Evolutionary conservation across 148 eudicot genomes (phyloP), one percentile per base, ranked within the genome.

Genomic region (Chenopodium suecicum): DNA sequence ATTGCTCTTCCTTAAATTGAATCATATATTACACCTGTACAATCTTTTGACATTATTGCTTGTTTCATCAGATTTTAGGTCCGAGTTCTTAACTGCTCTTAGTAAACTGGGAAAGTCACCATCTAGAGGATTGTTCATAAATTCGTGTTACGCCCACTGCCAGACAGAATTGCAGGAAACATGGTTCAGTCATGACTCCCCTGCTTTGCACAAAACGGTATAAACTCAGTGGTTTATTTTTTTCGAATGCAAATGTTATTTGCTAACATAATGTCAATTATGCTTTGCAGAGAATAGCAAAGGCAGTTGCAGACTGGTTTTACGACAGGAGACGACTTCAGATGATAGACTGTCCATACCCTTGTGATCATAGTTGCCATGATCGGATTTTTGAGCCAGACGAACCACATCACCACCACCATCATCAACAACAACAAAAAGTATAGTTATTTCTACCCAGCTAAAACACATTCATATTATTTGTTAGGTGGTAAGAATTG

Each of bases 221-320:
- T 58, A 65, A 41, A 19, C 58, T 66, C 65, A 71, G 10, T 47
- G 10, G 4, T 48, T 29, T 32, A 41, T 6, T 29, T 17, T 46
- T 23, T 17, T 16, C 12, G 0, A 52, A 7, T 5, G 1, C 13
- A 3, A 44, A 52, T 46, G 65, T 23, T 10, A 50, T 22, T 75
- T 41, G 44, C 44, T 41, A 41, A 62, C 69, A 29, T 41, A 9
- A 9, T 54, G 32, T 37, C 54, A 68, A 75, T 41, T 25, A 68
- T 76, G 32, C 46, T 25, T 9, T 84, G 84, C 95, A 97, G 99
- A 83, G 90, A 74, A 94, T 97, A 83, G 94, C 95, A 52, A 84
- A 89, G 74, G 95, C 99, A 64, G 92, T 92, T 74, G 98, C 92
- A 81, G 94, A 91, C 65, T 97, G 99, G 99, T 97, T 86, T 74